Evolutionary conservation across 331 rosid species (phyloP), one percentile per base, ranked within the genome.

Genomic region (Erythrophleum ivorense): DNA sequence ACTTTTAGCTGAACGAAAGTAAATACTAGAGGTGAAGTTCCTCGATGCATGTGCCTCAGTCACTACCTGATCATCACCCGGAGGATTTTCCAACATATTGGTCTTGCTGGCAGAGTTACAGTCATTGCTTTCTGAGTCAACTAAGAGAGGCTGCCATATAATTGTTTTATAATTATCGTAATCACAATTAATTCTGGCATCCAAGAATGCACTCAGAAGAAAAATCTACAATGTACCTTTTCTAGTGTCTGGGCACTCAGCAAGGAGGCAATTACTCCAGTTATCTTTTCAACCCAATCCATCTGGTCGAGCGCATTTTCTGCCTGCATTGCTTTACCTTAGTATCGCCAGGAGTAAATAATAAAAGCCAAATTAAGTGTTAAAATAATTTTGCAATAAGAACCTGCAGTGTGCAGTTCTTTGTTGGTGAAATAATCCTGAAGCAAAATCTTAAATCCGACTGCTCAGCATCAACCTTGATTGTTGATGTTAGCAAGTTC

Each of bases 231-330:
- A 50, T 21, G 19, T 88, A 92, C 97, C 84, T 7, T 77, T 84
- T 86, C 94, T 68, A 88, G 68, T 62, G 88, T 80, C 78, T 92
- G 97, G 75, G 71, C 88, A 79, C 83, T 90, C 84, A 92, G 83
- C 82, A 92, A 76, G 76, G 94, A 87, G 81, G 97, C 84, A 79
- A 92, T 92, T 19, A 88, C 97, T 79, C 94, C 94, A 33, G 84
- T 92, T 70, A 92, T 90, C 86, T 90, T 92, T 79, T 92, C 92
- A 88, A 92, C 89, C 97, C 97, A 92, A 40, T 88, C 97, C 91
- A 87, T 90, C 82, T 90, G 94, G 78, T 92, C 97, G 43, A 75
- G 49, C 24, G 91, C 87, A 90, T 87, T 92, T 88, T 92, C 97
- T 55, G 97, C 97, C 94, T 90, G 90, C 85, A 87, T 67, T 67